These are phyloP conservation scores for Lasiodiplodia theobromae DNA, from an alignment of 2,329 filamentous ascomycete genomes.

Conservation along the genomic window DNA sequence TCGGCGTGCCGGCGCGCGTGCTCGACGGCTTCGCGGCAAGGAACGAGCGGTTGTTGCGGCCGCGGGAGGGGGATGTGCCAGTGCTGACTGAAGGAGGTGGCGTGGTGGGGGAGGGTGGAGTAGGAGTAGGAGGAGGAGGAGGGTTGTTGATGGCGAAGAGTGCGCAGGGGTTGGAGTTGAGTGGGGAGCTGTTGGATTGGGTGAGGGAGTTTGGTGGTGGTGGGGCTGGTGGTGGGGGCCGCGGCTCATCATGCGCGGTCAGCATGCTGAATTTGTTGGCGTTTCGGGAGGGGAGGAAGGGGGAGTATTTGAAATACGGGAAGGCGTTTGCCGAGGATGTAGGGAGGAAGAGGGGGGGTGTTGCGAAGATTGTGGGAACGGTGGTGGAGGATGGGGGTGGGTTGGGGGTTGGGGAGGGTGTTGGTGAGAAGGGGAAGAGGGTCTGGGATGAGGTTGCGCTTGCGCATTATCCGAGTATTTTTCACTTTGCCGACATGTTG, in stretches of 20 bases:
- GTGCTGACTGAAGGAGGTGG: conserved; percentile 30
- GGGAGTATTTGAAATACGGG: conserved; percentile 65
- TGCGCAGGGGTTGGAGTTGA: conserved; percentile 63
- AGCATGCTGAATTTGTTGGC: conserved; percentile 70
- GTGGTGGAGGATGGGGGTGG: conserved; percentile 53
- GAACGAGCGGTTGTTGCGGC: conserved; percentile 47
- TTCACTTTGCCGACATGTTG: conserved; percentile 69
- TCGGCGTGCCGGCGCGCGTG: conserved; percentile 55
- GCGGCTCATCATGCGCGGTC: conserved; percentile 52
- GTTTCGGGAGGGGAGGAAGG: conserved; percentile 61
- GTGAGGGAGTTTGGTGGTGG: conserved; percentile 47
- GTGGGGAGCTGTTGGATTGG: conserved; percentile 59
- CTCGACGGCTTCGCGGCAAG: conserved; percentile 46
- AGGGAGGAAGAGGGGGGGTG: conserved; percentile 61
- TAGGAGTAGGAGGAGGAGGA: no score
- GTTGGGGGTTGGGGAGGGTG: conserved; percentile 42
- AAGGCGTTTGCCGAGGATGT: conserved; percentile 58
- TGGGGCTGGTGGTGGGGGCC: not conserved
- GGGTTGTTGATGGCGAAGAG: conserved; percentile 34
- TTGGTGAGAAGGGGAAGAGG: conserved; percentile 48
- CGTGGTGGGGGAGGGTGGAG: no score
- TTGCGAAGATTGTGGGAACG: conserved; percentile 68
- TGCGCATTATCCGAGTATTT: conserved; percentile 69
- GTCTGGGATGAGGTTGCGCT: conserved; percentile 70
- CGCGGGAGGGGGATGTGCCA: conserved; percentile 47